phyloP scores from a whole-genome alignment of 257 asterid species.

The Przewalskia tangutica region DNA sequence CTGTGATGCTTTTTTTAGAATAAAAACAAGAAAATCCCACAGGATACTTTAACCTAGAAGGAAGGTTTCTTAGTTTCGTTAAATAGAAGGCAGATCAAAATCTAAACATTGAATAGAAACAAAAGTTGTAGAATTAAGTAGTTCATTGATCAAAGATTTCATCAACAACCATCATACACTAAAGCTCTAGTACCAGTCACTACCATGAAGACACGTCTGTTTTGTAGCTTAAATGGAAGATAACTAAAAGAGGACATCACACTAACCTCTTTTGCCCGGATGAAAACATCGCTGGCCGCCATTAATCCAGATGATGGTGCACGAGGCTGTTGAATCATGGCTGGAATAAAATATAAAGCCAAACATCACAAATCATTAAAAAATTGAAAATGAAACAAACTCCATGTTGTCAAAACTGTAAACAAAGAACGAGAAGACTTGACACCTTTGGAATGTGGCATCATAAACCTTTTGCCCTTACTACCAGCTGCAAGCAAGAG shows the following conservation, averaged over 20 bases:
- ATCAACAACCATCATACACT: background rate
- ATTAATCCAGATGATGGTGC: constrained; percentile 73
- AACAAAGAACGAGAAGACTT: background rate
- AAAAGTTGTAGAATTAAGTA: background rate
- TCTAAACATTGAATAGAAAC: background rate
- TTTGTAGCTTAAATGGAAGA: background rate
- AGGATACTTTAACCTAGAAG: background rate
- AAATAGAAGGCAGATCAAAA: background rate
- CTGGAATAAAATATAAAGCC: constrained; percentile 36
- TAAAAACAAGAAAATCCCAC: background rate
- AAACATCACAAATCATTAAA: constrained; percentile 1
- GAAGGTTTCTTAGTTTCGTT: background rate
- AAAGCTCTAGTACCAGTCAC: background rate
- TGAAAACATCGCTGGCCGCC: constrained; percentile 81
- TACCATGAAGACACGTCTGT: background rate
- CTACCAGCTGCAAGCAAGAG: constrained; percentile 84
- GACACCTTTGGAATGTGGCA: constrained; percentile 87
- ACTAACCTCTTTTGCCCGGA: constrained; percentile 86
- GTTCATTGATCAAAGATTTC: background rate
- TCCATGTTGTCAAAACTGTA: background rate
- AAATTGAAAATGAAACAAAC: constrained; percentile 4
- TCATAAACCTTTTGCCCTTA: constrained; percentile 80
- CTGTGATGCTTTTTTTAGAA: background rate
- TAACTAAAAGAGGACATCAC: constrained; percentile 7
- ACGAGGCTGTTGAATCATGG: constrained; percentile 89